Conservation (phyloP, 2,329 filamentous ascomycete genomes). For the Ceratocystis cubensis region DNA sequence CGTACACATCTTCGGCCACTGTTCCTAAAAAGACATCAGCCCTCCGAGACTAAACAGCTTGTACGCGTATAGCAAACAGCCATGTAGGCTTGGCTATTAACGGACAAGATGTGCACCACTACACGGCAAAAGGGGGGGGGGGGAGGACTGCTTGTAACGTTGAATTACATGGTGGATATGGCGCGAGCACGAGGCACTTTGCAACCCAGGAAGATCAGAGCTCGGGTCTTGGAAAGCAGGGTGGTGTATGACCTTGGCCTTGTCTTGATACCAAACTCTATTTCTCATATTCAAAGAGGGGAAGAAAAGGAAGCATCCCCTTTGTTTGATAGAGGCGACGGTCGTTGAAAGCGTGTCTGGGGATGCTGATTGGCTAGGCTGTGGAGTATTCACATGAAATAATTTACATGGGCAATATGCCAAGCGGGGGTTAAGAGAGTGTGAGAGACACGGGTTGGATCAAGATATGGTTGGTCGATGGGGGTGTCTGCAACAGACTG, state of each 20-base stretch:
- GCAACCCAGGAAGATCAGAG: neutral
- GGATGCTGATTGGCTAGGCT: neutral
- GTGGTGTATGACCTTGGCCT: neutral
- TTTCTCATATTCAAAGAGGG: neutral
- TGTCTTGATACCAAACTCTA: slow-evolving; percentile 4
- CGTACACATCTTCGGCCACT: neutral
- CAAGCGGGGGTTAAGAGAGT: neutral
- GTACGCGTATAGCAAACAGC: neutral
- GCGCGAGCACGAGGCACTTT: neutral
- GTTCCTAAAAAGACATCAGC: neutral
- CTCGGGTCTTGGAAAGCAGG: neutral
- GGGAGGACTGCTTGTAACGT: neutral
- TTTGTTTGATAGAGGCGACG: neutral
- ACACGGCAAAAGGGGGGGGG: neutral
- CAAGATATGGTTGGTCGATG: neutral
- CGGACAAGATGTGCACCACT: neutral
- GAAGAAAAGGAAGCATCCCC: neutral
- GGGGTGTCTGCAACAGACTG: neutral
- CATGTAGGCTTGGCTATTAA: neutral
- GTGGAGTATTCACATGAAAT: neutral
- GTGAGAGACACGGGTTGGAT: neutral
- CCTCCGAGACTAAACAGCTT: neutral
- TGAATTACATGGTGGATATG: neutral
- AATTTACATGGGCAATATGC: neutral
- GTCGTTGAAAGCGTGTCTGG: neutral